Percentiles rank a stretch among this genome's conserved stretches.
Conservation (phyloP, 148 eudicot species). For the Rhododendron ovatum region DNA sequence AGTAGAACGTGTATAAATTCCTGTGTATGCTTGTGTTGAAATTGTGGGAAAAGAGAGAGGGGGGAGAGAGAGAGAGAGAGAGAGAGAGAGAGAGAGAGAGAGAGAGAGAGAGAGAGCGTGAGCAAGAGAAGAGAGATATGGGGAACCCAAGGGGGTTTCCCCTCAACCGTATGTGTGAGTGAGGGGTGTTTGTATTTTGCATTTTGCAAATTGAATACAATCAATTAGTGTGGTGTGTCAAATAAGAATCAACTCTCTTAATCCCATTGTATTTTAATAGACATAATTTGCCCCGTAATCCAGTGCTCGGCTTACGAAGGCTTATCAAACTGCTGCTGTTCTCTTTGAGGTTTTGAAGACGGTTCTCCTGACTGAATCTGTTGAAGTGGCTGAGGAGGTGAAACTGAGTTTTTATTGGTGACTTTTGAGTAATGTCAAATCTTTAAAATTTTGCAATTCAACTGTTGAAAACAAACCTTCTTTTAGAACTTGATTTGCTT, state of each 20-base stretch:
- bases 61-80: no score
- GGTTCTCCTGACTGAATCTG: slow-evolving; percentile 51
- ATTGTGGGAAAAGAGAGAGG: background rate
- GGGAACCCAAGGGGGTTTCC: background rate
- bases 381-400: slow-evolving; percentile 64
- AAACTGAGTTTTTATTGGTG: background rate
- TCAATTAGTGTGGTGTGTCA: background rate
- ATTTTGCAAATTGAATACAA: background rate
- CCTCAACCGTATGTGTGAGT: background rate
- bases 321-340: slow-evolving; percentile 70
- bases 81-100: no score
- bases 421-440: background rate
- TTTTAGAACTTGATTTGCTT: background rate
- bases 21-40: background rate
- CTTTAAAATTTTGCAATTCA: background rate
- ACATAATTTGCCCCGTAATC: slow-evolving; percentile 1
- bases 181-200: background rate
- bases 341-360: slow-evolving; percentile 67
- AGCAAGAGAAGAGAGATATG: background rate
- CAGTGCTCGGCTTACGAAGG: slow-evolving; percentile 67
- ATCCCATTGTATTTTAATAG: slow-evolving; percentile 1
- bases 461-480: background rate
- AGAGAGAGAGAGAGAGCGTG: no score
- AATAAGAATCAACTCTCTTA: background rate
- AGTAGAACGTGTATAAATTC: background rate